These are phyloP conservation scores for Tolypocladium pustulatum DNA, from an alignment of 2,329 filamentous ascomycete species.

Conservation along the genomic window DNA sequence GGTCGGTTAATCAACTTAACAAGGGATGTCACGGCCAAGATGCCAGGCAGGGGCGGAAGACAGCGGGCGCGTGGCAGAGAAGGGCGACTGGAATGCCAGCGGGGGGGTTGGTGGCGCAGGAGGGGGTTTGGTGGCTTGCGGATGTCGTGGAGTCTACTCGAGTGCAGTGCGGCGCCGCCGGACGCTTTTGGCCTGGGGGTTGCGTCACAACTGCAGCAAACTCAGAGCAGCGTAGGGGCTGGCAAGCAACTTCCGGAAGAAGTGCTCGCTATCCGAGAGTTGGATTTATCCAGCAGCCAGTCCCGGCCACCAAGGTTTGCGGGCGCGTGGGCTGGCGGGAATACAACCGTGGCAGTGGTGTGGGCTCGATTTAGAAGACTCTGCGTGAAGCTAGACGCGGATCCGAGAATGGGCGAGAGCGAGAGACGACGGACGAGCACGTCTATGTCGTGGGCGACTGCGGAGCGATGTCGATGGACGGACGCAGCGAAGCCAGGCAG, in stretches of 20 bases:
- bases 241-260: neutral
- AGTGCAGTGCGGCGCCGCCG: neutral
- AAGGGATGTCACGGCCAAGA: neutral
- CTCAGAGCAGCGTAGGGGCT: neutral
- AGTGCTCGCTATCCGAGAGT: neutral
- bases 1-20: neutral
- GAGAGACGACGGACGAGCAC: neutral
- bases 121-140: slow-evolving; percentile 13
- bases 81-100: slow-evolving; percentile 13
- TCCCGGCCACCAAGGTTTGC: neutral
- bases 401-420: too few species aligned
- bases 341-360: neutral
- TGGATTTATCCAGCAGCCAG: neutral
- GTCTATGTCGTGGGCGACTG: neutral
- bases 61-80: neutral
- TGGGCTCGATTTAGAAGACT: neutral
- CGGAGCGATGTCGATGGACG: neutral
- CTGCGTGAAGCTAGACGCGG: neutral
- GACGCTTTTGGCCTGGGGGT: neutral
- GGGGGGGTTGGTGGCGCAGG: neutral
- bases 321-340: neutral
- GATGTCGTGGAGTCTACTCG: slow-evolving; percentile 12
- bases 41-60: neutral
- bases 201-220: neutral
- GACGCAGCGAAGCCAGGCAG: neutral